Evolutionary conservation across 2,329 filamentous ascomycete genomes (phyloP), one percentile per base, ranked within the genome.

Genomic region (Ophiostoma novo-ulmi): DNA sequence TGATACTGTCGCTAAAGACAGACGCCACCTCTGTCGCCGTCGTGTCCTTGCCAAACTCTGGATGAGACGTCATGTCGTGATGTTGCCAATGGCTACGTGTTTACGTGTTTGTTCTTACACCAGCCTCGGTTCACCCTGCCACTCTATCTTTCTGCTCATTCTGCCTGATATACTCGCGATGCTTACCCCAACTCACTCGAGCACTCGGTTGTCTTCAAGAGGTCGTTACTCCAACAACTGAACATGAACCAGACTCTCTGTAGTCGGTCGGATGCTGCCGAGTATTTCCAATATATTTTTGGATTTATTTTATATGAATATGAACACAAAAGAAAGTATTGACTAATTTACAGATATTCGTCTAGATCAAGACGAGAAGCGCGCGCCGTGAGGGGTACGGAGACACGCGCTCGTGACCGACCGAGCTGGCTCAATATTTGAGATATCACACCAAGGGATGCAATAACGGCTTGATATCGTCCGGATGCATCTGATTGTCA

Each of bases 21-120:
- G 72, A 66, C 0, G 73, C 74, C 13, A 71, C 74, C 61, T 75
- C 71, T 1, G 73, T 75, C 20, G 74, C 74, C 8, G 74, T 74
- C 2, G 74, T 75, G 35, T 70, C 58, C 10, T 44, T 44, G 5
- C 67, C 67, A 52, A 68, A 75, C 35, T 74, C 71, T 6, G 71
- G 36, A 55, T 74, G 73, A 0, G 74, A 72, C 11, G 73, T 39
- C 74, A 75, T 75, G 13, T 13, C 26, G 38, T 39, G 68, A 48
- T 38, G 3, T 5, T 20, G 58, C 13, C 5, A 44, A 44, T 31
- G 3, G 13, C 13, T 55, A 55, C 48, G 48, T 26, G 11, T 22
- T 11, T 58, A 22, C n/a, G 52, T 58, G n/a, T 13, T n/a, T 26
- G n/a, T 14, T 1, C n/a, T 31, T 31, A 31, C 31, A 31, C 31